Evolutionary conservation across 139 green algal genomes (phyloP).

Genomic region (Eudorina sp.): DNA sequence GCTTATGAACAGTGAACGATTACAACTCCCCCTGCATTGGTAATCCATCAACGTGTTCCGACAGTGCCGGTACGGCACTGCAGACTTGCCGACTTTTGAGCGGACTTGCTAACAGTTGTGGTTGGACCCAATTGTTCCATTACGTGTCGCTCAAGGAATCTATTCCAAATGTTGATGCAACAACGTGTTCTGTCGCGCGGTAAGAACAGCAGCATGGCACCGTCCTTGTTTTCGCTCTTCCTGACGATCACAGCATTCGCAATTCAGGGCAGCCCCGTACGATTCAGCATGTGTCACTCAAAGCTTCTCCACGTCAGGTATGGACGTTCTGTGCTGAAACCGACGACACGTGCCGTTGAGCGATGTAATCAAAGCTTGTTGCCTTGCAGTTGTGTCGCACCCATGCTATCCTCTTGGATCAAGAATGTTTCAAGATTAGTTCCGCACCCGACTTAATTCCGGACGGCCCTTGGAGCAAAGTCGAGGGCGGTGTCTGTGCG

Average conservation of each 20-base stretch:
- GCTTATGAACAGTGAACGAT: no score
- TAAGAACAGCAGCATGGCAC: background rate
- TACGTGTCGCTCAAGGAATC: no score
- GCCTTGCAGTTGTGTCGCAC: background rate
- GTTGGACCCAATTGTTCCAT: no score
- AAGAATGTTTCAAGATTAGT: constrained; percentile 82
- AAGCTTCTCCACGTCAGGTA: background rate
- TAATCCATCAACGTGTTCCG: no score
- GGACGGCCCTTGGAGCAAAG: constrained; percentile 88
- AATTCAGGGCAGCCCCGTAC: background rate
- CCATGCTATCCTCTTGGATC: constrained; percentile 47
- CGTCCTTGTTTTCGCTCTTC: background rate
- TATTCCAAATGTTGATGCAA: constrained; percentile 6
- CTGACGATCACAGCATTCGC: background rate
- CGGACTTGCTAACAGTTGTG: no score
- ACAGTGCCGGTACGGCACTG: no score
- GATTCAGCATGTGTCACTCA: background rate
- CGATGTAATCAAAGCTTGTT: background rate
- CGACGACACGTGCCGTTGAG: background rate
- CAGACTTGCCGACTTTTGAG: no score
- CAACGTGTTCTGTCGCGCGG: background rate
- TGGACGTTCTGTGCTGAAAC: background rate
- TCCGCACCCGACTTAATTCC: constrained; percentile 92
- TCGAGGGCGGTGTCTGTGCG: constrained; percentile 84
- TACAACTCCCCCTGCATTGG: no score